phyloP scores from a whole-genome alignment of 2,329 filamentous ascomycete species.

The Fusarium algeriense region DNA sequence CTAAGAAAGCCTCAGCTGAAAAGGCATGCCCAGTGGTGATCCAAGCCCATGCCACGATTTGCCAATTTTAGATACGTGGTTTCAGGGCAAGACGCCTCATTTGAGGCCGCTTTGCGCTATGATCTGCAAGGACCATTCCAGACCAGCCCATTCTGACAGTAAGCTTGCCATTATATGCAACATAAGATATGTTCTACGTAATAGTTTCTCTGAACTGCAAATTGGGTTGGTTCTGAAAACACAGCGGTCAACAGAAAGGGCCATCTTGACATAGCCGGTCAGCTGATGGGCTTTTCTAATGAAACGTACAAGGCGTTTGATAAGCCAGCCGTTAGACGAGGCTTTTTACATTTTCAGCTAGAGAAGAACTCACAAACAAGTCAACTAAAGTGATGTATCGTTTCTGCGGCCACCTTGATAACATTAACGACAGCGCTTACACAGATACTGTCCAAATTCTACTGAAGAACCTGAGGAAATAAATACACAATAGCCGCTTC shows the following conservation, averaged over 20 bases:
- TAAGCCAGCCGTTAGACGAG: rapidly evolving
- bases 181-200: background rate
- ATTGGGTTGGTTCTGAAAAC: too few relatives aligned
- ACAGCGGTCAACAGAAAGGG: too few relatives aligned
- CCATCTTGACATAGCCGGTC: background rate
- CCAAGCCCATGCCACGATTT: background rate
- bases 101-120: slow-evolving; percentile 6
- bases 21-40: background rate
- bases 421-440: background rate
- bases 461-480: rapidly evolving
- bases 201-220: background rate
- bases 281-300: background rate
- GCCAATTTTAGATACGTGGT: slow-evolving; percentile 14
- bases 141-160: background rate
- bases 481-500: too few relatives aligned
- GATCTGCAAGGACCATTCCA: slow-evolving; percentile 17
- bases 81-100: slow-evolving; percentile 13
- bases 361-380: too few relatives aligned
- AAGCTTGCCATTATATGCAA: background rate
- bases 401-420: rapidly evolving
- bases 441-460: background rate
- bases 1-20: background rate
- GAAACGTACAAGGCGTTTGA: rapidly evolving
- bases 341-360: too few relatives aligned
- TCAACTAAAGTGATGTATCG: too few relatives aligned